Percentiles rank a stretch among this genome's conserved stretches.
Conservation (phyloP, 2,329 filamentous ascomycete genomes). For the Trichoderma arundinaceum region DNA sequence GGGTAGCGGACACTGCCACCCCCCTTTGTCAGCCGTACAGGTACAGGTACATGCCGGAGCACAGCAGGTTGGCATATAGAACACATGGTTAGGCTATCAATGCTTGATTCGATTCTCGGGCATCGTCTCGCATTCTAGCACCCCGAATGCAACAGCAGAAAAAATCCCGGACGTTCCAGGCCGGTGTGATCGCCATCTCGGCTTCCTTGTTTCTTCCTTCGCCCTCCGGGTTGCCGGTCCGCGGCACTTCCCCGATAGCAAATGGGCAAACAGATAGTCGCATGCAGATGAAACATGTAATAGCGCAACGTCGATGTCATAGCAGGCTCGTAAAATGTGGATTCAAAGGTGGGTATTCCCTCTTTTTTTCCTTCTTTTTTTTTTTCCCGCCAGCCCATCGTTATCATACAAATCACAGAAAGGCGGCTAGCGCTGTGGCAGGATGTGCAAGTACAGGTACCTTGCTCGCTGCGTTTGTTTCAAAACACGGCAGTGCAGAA, state of each 20-base stretch:
- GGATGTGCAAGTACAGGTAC: too few relatives aligned
- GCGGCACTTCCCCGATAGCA: neutral
- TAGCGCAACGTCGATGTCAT: constrained; percentile 5
- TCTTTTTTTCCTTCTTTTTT: too few relatives aligned
- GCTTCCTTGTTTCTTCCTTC: neutral
- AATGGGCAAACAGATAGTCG: neutral
- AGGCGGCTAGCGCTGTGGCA: too few relatives aligned
- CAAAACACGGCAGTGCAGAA: constrained; percentile 11
- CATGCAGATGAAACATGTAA: neutral
- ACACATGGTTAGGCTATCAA: neutral
- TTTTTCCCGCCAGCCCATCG: too few relatives aligned
- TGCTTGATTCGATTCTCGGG: neutral
- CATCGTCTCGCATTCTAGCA: too few relatives aligned
- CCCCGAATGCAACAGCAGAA: too few relatives aligned
- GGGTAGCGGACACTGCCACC: constrained; percentile 20
- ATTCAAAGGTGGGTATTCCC: too few relatives aligned
- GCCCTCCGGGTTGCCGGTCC: neutral
- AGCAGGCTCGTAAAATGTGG: neutral
- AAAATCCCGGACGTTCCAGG: too few relatives aligned
- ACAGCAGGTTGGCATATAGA: too few relatives aligned
- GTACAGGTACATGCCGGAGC: neutral
- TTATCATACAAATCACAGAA: too few relatives aligned
- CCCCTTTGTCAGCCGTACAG: constrained; percentile 11
- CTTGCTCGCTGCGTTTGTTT: neutral
- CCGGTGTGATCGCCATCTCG: too few relatives aligned